phyloP scores from a whole-genome alignment of 768 basidiomycete species.

The Pisolithus tinctorius region DNA sequence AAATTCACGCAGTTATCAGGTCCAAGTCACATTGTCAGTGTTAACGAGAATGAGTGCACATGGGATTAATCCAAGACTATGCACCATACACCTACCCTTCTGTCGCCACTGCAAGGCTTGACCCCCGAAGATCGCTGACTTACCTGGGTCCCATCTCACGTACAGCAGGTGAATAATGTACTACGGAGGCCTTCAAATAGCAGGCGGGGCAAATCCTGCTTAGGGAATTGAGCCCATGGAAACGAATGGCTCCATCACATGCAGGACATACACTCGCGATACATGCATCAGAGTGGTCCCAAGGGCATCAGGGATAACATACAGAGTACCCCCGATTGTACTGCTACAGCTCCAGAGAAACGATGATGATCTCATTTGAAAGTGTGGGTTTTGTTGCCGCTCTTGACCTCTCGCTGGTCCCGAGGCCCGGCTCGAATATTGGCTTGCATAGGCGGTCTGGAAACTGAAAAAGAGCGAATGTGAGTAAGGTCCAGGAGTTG shows the following conservation, averaged over 20 bases:
- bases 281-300: background rate
- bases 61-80: background rate
- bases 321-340: background rate
- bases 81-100: too few species aligned
- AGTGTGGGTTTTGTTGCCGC: slow-evolving; percentile 65
- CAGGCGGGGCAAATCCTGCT: slow-evolving; percentile 17
- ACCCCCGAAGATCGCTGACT: background rate
- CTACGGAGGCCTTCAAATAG: slow-evolving; percentile 9
- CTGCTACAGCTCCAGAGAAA: slow-evolving; percentile 4
- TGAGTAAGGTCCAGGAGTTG: slow-evolving; percentile 2
- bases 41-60: background rate
- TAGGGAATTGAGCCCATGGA: slow-evolving; percentile 11
- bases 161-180: background rate
- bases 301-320: background rate
- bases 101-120: background rate
- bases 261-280: background rate
- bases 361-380: slow-evolving; percentile 41
- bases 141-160: background rate
- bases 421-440: slow-evolving; percentile 62
- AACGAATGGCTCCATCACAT: slow-evolving; percentile 6
- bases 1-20: background rate
- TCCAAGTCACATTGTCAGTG: background rate
- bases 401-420: slow-evolving; percentile 57
- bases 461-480: slow-evolving; percentile 21
- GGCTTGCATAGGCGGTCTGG: slow-evolving; percentile 36